These are phyloP conservation scores for Torulaspora quercuum DNA, from an alignment of 805 yeast species.

Conservation along the genomic window DNA sequence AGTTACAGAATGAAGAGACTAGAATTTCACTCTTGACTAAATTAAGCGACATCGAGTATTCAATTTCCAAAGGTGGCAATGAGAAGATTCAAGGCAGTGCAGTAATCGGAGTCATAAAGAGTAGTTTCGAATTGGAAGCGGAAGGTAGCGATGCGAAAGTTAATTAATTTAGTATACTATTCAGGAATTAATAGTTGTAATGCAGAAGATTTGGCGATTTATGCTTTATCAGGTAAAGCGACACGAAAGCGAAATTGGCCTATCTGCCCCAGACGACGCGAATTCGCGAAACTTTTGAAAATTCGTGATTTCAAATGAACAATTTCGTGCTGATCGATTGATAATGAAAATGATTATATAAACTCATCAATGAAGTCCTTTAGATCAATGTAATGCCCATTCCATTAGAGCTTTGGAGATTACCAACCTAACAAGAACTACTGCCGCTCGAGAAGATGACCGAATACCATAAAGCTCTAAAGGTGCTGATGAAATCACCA, in stretches of 20 bases:
- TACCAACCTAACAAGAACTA: conserved; percentile 1
- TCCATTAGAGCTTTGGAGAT: too few relatives aligned
- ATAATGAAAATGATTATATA: conserved; percentile 1
- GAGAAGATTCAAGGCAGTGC: conserved; percentile 89
- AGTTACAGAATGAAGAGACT: conserved; percentile 53
- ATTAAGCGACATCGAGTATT: conserved; percentile 84
- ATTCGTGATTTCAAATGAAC: background rate
- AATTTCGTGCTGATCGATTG: conserved; percentile 4
- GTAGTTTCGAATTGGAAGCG: conserved; percentile 38
- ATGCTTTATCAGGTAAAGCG: conserved; percentile 4
- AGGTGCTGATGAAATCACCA: conserved; percentile 58
- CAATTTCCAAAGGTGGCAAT: conserved; percentile 87
- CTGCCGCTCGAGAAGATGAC: conserved; percentile 24
- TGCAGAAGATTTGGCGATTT: conserved; percentile 6
- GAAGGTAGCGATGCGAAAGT: too few relatives aligned
- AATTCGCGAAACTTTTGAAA: conserved; percentile 6
- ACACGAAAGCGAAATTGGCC: conserved; percentile 6
- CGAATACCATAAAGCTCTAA: conserved; percentile 51
- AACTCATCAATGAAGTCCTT: conserved; percentile 1
- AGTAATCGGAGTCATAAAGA: conserved; percentile 78
- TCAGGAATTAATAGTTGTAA: conserved; percentile 10
- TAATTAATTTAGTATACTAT: conserved; percentile 2
- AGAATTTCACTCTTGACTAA: conserved; percentile 64
- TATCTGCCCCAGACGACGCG: conserved; percentile 5
- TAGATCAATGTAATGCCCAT: too few relatives aligned